phyloP scores from a whole-genome alignment of 1,284 basidiomycete genomes.

The Ceratobasidium sp. region DNA sequence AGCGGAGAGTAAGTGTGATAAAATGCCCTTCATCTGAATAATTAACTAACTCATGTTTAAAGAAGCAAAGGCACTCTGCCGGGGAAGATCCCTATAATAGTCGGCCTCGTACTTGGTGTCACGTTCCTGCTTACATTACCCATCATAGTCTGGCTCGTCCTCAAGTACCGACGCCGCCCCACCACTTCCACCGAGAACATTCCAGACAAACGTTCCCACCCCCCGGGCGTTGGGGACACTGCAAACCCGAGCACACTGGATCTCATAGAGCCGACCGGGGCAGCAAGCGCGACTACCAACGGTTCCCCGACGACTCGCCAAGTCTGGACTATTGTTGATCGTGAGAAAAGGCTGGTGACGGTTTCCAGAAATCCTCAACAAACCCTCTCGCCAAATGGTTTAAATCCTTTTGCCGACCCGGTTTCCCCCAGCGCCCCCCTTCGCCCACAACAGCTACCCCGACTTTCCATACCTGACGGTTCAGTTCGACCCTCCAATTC shows the following conservation, averaged over 20 bases:
- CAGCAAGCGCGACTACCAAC: not conserved
- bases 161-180: constrained; percentile 36
- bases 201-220: not conserved
- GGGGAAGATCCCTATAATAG: constrained; percentile 26
- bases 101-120: constrained; percentile 11
- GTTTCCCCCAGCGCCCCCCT: not conserved
- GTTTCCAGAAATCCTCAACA: not conserved
- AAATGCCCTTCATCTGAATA: not conserved
- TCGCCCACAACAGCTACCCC: constrained; percentile 16
- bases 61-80: constrained; percentile 23
- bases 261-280: not conserved
- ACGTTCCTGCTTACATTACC: constrained; percentile 11
- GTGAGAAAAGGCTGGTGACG: constrained; percentile 23
- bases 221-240: not conserved
- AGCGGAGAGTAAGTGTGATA: not conserved
- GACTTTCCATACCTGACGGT: constrained; percentile 7
- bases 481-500: not conserved
- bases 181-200: not conserved
- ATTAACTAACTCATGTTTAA: not conserved
- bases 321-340: constrained; percentile 26
- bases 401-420: constrained; percentile 38
- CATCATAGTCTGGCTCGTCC: constrained; percentile 35
- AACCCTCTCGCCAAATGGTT: not conserved
- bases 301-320: not conserved
- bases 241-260: not conserved